These are phyloP conservation scores for Mycogone perniciosa DNA, from an alignment of 2,329 filamentous ascomycete species.

Conservation along the genomic window DNA sequence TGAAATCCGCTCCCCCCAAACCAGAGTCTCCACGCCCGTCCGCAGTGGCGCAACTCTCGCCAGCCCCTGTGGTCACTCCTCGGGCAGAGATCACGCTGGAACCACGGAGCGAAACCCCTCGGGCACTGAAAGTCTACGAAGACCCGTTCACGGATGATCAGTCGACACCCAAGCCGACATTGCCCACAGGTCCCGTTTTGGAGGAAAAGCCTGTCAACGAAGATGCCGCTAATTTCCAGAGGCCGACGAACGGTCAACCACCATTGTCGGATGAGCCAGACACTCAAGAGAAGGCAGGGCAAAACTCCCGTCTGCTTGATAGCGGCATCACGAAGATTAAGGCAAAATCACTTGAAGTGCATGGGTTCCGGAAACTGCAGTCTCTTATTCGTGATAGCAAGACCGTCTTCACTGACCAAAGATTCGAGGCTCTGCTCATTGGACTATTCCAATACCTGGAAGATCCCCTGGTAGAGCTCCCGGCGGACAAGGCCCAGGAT, in stretches of 20 bases:
- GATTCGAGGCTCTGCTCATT: conserved; percentile 60
- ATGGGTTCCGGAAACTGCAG: conserved; percentile 74
- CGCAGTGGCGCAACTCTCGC: conserved; percentile 8
- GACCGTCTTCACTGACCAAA: conserved; percentile 58
- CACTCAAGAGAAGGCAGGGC: conserved; percentile 45
- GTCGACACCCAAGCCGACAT: conserved; percentile 38
- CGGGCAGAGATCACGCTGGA: conserved; percentile 10
- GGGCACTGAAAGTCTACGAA: conserved; percentile 52
- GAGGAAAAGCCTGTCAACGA: conserved; percentile 57
- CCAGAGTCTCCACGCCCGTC: conserved; percentile 12
- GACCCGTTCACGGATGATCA: conserved; percentile 52
- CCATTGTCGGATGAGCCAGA: conserved; percentile 18
- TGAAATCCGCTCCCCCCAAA: conserved; percentile 29
- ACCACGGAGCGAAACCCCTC: conserved; percentile 23
- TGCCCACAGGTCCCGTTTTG: conserved; percentile 43
- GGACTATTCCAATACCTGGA: conserved; percentile 69
- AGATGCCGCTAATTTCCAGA: conserved; percentile 33
- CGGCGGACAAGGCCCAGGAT: conserved; percentile 61
- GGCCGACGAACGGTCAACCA: conserved; percentile 19
- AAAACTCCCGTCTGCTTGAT: conserved; percentile 58
- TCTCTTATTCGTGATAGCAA: conserved; percentile 63
- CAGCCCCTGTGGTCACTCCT: conserved; percentile 7
- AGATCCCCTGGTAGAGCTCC: conserved; percentile 46
- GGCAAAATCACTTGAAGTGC: conserved; percentile 66
- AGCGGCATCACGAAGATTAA: conserved; percentile 71